phyloP scores from a whole-genome alignment of 2,329 filamentous ascomycete genomes.

The Sclerotinia spermophila region DNA sequence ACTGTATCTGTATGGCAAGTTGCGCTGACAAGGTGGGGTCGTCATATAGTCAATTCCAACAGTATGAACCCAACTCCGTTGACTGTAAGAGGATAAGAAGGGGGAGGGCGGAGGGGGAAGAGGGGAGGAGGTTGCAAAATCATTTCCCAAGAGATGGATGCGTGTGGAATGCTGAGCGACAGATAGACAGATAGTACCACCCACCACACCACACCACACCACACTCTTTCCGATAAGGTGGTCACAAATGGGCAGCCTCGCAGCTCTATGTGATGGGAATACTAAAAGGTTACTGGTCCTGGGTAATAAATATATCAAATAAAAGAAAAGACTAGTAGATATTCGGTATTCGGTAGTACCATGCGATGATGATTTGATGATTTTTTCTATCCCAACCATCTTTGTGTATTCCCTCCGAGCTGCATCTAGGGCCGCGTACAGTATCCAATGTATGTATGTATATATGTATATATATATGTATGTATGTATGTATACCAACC shows the following conservation, averaged over 20 bases:
- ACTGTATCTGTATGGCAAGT: not conserved
- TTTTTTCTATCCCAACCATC: not conserved
- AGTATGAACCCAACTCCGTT: not conserved
- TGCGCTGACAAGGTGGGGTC: slow-evolving; percentile 6
- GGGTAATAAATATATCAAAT: not conserved
- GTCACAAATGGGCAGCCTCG: slow-evolving; percentile 10
- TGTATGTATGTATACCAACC: not conserved
- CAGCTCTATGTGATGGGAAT: not conserved
- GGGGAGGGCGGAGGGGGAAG: not conserved
- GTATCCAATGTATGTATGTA: not conserved
- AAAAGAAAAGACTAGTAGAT: not conserved
- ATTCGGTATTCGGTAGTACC: not conserved
- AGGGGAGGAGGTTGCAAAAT: too few relatives aligned
- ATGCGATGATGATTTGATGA: not conserved
- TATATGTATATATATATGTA: not conserved
- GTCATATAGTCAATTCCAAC: not conserved
- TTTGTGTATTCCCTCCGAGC: not conserved
- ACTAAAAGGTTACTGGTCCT: too few relatives aligned
- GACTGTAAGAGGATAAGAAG: slow-evolving; percentile 8
- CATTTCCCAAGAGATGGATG: not conserved
- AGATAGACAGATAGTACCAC: not conserved
- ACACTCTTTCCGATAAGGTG: not conserved
- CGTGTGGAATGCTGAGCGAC: not conserved
- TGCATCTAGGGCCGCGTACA: not conserved
- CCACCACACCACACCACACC: not conserved